These are phyloP conservation scores for Candida sphagnicola DNA, from an alignment of 805 yeast species.

Conservation along the genomic window DNA sequence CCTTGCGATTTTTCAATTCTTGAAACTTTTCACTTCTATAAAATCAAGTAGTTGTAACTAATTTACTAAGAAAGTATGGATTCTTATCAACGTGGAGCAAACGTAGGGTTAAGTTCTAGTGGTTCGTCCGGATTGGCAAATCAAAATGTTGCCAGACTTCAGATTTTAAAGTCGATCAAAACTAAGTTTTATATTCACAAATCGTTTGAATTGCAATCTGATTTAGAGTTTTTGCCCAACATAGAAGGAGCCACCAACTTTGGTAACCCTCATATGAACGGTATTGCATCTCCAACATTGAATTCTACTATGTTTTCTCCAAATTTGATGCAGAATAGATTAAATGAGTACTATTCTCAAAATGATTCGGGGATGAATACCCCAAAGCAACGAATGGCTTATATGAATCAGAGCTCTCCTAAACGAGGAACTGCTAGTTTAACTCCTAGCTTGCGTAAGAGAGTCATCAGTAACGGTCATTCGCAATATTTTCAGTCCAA, in stretches of 20 bases:
- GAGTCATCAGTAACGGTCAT: not conserved
- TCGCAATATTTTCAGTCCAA: not conserved
- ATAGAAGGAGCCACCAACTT: conserved; percentile 7
- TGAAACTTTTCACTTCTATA: not conserved
- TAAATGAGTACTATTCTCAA: not conserved
- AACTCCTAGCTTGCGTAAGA: not conserved
- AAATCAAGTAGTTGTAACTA: not conserved
- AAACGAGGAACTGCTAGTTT: conserved; percentile 8
- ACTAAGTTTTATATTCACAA: conserved; percentile 58
- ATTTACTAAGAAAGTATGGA: not conserved
- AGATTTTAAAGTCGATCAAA: conserved; percentile 28
- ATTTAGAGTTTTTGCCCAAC: conserved; percentile 52
- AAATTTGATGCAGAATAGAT: conserved; percentile 2
- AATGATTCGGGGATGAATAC: conserved; percentile 5
- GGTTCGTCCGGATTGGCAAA: not conserved
- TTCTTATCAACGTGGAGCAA: not conserved
- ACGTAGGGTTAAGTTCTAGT: not conserved
- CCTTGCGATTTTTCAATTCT: not conserved
- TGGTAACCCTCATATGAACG: not conserved
- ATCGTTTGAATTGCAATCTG: conserved; percentile 70
- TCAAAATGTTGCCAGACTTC: conserved; percentile 4
- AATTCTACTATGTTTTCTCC: conserved; percentile 1
- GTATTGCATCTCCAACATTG: not conserved
- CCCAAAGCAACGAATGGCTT: conserved; percentile 14
- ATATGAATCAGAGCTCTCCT: conserved; percentile 11